phyloP scores from a whole-genome alignment of 768 basidiomycete genomes.

The Amanita pallidorosea region DNA sequence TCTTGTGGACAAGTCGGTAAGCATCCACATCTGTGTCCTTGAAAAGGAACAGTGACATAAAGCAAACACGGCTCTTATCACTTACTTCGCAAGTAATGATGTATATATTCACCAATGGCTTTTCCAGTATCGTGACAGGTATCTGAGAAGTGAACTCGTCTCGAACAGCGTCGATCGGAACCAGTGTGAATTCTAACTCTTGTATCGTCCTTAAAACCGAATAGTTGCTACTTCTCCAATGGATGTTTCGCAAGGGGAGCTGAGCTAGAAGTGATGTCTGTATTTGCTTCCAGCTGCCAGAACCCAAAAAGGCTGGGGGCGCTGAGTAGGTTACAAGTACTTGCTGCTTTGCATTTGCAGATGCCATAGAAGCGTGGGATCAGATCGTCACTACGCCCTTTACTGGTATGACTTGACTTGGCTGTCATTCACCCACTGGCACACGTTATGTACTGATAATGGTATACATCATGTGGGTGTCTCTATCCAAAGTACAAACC shows the following conservation, averaged over 20 bases:
- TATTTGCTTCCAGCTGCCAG: conserved; percentile 67
- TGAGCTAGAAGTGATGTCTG: conserved; percentile 54
- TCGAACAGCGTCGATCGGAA: conserved; percentile 53
- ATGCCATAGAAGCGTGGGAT: conserved; percentile 8
- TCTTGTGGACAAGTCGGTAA: conserved; percentile 69
- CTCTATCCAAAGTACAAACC: neutral
- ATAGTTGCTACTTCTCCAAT: conserved; percentile 78
- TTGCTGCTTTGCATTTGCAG: conserved; percentile 25
- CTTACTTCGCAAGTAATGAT: conserved; percentile 83
- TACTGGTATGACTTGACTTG: too few relatives aligned
- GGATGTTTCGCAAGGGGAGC: conserved; percentile 79
- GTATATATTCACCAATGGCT: conserved; percentile 79
- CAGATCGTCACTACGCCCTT: too few relatives aligned
- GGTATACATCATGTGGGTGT: neutral
- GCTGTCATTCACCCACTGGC: too few relatives aligned
- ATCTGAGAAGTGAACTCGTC: conserved; percentile 72
- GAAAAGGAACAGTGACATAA: conserved; percentile 4
- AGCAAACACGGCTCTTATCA: neutral
- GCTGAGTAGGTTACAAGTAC: conserved; percentile 64
- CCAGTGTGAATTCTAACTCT: conserved; percentile 69
- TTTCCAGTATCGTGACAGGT: conserved; percentile 70
- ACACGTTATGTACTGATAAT: neutral
- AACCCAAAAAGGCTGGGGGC: conserved; percentile 49
- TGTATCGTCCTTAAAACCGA: conserved; percentile 79
- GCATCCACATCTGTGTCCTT: conserved; percentile 58